Base-by-base conservation (phyloP, 2,329 filamentous ascomycete species). In the Neonectria punicea region DNA sequence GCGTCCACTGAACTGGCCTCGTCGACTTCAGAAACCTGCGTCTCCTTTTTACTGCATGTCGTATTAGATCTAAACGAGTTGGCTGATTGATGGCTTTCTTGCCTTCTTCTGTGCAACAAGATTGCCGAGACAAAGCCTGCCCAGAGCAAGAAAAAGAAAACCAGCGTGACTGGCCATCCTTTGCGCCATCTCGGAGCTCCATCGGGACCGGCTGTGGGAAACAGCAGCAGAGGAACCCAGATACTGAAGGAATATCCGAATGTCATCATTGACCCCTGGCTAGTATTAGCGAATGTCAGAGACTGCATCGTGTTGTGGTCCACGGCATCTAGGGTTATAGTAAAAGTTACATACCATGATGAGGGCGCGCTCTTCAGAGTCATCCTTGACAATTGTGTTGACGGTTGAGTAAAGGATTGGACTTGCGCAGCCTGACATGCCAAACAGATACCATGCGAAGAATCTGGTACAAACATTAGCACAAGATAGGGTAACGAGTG, bases 281-380 rank as follows among this genome's bases (percentile, higher is more conserved):
- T 14, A 8, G 5, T 36, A 16, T 34, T 8, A 34, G 50, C 30
- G 4, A 13, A 9, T 22, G 18, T 10, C 13, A 14, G 44, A 6
- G 44, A 47, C 22, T 25, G 4, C 3, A 28, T 8, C 16, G 5
- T 22, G 22, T 8, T 14, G 7, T 16, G 13, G 44, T 41, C 8
- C 39, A 10, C 8, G 7, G 36, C 8, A n/a, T 43, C 16, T 6
- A 7, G 7, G 2, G 10, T 18, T 20, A 4, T 4, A n/a, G 11
- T 3, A 25, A 16, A 3, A 16, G 34, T 14, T 16, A 46, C 54
- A 7, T 30, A 57, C 54, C 54, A 57, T 57, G 18, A 47, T 30
- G 25, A 57, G 16, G 2, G 54, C 54, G 5, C 54, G 39, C 9
- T 46, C 25, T n/a, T 57, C 54, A 25, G 54, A 22, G 28, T 57